Conservation (phyloP, 1,139 yeast genomes). For the Candida frijolesensis region DNA sequence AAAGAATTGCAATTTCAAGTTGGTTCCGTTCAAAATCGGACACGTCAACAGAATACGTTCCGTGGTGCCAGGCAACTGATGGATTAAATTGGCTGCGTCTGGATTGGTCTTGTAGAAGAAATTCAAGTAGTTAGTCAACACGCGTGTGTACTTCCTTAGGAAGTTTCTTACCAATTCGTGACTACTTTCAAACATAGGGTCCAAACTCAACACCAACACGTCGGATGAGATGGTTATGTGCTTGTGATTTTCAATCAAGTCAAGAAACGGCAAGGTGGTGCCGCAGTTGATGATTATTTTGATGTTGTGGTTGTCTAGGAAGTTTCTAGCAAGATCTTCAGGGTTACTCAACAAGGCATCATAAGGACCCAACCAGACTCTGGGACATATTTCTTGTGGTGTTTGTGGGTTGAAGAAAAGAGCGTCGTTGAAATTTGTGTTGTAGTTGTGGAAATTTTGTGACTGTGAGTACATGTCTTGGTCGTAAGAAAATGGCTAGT, state of each 20-base stretch:
- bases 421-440: constrained; percentile 10
- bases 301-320: constrained; percentile 29
- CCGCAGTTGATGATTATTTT: constrained; percentile 47
- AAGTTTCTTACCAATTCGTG: constrained; percentile 27
- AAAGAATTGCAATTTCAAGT: constrained; percentile 41
- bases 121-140: constrained; percentile 42
- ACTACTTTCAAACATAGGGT: constrained; percentile 33
- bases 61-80: constrained; percentile 32
- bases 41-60: constrained; percentile 30
- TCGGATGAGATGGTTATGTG: constrained; percentile 36
- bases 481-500: too few species aligned
- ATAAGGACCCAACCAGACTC: constrained; percentile 35
- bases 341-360: constrained; percentile 16
- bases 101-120: constrained; percentile 41
- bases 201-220: constrained; percentile 41
- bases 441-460: constrained; percentile 11
- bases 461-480: constrained; percentile 5
- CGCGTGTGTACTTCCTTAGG: constrained; percentile 31
- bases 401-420: constrained; percentile 18
- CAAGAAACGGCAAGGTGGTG: constrained; percentile 34
- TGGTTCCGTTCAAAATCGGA: constrained; percentile 42
- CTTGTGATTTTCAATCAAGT: constrained; percentile 23
- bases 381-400: constrained; percentile 31
- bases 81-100: constrained; percentile 27
- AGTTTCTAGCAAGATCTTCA: constrained; percentile 11